These are phyloP conservation scores for Saccharomycopsis lassenensis DNA, from an alignment of 805 yeast genomes.

Conservation along the genomic window DNA sequence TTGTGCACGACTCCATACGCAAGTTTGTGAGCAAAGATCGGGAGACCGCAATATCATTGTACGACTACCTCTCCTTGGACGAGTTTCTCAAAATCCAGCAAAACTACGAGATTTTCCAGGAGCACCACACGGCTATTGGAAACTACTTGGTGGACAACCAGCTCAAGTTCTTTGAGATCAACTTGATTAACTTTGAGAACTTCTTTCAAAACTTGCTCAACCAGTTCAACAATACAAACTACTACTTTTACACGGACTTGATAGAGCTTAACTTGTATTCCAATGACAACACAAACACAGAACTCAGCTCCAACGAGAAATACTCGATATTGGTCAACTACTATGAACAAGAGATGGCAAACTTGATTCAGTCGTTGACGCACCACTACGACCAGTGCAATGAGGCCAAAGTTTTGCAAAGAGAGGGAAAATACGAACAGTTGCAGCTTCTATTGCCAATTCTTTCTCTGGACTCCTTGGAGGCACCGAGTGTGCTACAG, in stretches of 20 bases:
- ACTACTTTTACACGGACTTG: conserved; percentile 13
- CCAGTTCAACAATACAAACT: conserved; percentile 12
- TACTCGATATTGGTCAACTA: conserved; percentile 14
- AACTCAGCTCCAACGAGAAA: conserved; percentile 13
- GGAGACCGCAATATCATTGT: conserved; percentile 5
- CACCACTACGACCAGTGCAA: conserved; percentile 17
- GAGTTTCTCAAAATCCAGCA: conserved; percentile 17
- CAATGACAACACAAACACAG: conserved; percentile 10
- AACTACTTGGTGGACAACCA: conserved; percentile 11
- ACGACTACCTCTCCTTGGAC: conserved; percentile 16
- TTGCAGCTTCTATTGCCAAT: conserved; percentile 10
- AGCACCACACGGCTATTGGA: conserved; percentile 2
- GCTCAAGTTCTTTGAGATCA: conserved; percentile 14
- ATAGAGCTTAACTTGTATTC: conserved; percentile 15
- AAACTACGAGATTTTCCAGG: conserved; percentile 13
- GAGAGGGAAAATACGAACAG: conserved; percentile 1
- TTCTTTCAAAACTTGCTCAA: conserved; percentile 13
- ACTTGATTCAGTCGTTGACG: conserved; percentile 13
- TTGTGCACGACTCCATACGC: conserved; percentile 1
- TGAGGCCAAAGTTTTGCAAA: conserved; percentile 8
- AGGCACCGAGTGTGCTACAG: conserved; percentile 15
- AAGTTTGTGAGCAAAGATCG: neutral
- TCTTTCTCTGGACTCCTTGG: conserved; percentile 11
- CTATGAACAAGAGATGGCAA: conserved; percentile 18
- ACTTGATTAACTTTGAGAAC: conserved; percentile 11